Base-by-base conservation (phyloP, 768 basidiomycete species). In the Sarcomyxa edulis region DNA sequence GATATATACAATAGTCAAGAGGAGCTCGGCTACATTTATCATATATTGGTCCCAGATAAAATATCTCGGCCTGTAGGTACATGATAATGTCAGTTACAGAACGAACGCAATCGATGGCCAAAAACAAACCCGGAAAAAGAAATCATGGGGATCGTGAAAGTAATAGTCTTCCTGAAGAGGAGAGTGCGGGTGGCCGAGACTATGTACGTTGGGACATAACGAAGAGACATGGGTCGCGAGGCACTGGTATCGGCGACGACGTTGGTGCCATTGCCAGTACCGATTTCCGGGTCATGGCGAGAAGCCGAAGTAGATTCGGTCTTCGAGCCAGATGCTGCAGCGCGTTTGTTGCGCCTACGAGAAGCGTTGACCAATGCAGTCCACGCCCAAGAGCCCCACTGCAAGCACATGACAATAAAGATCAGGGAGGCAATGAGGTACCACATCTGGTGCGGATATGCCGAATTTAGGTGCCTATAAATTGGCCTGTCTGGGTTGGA, bases 11-110 rank as follows among this genome's bases (percentile, higher is more conserved):
- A 39, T 22, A 2, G 38, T 39, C 38, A 39, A 21, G 30, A 23
- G 10, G 29, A 39, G 29, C 30, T 39, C 66, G 6, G 61, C 57
- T 11, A 61, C n/a, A 35, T 62, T 66, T 33, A 66, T 48, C 5
- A 52, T 52, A 39, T 55, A 60, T 6, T 37, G 50, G n/a, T n/a
- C n/a, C n/a, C n/a, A n/a, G n/a, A n/a, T n/a, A n/a, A n/a, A n/a
- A n/a, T n/a, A n/a, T n/a, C n/a, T n/a, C n/a, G n/a, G n/a, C n/a
- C n/a, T n/a, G n/a, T n/a, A n/a, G n/a, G n/a, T n/a, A n/a, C n/a
- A n/a, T n/a, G n/a, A n/a, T n/a, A n/a, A n/a, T n/a, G n/a, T n/a
- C n/a, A n/a, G n/a, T n/a, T n/a, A n/a, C n/a, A n/a, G n/a, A n/a
- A n/a, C n/a, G n/a, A n/a, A n/a, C n/a, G n/a, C n/a, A n/a, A n/a